Evolutionary conservation across 108 stramenopile genomes (phyloP).

Genomic region (Bacterosira constricta): DNA sequence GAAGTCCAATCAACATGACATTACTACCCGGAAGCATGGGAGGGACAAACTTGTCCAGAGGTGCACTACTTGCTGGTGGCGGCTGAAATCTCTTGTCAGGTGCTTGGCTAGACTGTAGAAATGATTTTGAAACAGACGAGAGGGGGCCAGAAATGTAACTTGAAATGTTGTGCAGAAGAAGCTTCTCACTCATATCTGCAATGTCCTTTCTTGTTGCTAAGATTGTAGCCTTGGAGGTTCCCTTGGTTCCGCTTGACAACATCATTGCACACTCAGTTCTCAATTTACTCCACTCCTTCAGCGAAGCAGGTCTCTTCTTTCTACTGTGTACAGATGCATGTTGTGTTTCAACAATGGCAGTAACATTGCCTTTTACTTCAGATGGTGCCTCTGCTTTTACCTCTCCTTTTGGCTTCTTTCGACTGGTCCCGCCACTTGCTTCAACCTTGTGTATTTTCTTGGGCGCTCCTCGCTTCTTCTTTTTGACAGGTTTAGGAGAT

Average conservation of each 20-base stretch:
- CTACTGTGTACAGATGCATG: constrained; percentile 24
- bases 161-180: constrained; percentile 32
- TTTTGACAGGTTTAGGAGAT: constrained; percentile 60
- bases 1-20: constrained; percentile 77
- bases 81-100: constrained; percentile 20
- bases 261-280: constrained; percentile 45
- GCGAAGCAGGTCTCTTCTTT: constrained; percentile 19
- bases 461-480: constrained; percentile 52
- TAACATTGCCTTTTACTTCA: not conserved
- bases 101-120: constrained; percentile 25
- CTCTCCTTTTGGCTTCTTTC: not conserved
- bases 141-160: constrained; percentile 27
- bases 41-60: constrained; percentile 14
- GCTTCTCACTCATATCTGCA: constrained; percentile 50
- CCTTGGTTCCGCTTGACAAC: constrained; percentile 49
- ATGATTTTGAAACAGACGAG: constrained; percentile 17
- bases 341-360: not conserved
- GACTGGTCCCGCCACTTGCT: not conserved
- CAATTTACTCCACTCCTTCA: constrained; percentile 45
- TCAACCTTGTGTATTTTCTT: constrained; percentile 26
- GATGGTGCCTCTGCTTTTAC: not conserved
- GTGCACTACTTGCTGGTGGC: constrained; percentile 21
- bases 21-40: constrained; percentile 25
- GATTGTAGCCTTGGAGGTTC: constrained; percentile 56
- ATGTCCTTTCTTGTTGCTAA: constrained; percentile 55